Evolutionary conservation across 129 eudicot genomes (phyloP).

Genomic region (Lactuca saligna): DNA sequence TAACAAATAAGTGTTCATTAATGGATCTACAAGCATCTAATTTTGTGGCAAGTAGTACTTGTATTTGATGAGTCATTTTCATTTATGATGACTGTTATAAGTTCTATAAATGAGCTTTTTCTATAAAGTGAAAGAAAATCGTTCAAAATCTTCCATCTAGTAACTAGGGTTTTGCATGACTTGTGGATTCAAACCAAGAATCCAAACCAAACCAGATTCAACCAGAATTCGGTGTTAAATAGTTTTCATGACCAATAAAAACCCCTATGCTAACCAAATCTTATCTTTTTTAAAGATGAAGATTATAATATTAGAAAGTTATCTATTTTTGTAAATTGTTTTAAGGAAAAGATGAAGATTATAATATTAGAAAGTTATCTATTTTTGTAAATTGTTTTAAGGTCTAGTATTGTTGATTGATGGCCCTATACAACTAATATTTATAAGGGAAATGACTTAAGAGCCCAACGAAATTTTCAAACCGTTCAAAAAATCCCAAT

Average conservation of each 20-base stretch:
- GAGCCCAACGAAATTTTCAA: too few relatives aligned
- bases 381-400: too few relatives aligned
- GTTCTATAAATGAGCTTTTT: neutral
- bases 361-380: too few relatives aligned
- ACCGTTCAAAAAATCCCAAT: too few relatives aligned
- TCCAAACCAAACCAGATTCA: neutral
- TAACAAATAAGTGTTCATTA: conserved; percentile 25
- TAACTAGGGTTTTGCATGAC: neutral
- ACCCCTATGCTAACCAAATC: neutral
- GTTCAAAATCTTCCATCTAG: neutral
- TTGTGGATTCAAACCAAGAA: neutral
- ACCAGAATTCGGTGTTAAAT: neutral
- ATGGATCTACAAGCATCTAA: conserved; percentile 32
- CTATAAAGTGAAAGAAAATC: neutral
- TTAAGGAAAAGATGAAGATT: too few relatives aligned
- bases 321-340: too few relatives aligned
- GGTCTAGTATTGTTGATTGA: too few relatives aligned
- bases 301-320: too few relatives aligned
- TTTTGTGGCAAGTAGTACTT: conserved; percentile 27
- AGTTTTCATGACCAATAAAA: neutral
- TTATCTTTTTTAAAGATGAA: too few relatives aligned
- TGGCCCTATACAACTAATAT: too few relatives aligned
- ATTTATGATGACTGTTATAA: conserved; percentile 15
- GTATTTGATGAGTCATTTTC: conserved; percentile 29
- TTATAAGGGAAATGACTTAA: too few relatives aligned